Base-by-base conservation (phyloP, 345 rosid genomes). In the Nephelium lappaceum region DNA sequence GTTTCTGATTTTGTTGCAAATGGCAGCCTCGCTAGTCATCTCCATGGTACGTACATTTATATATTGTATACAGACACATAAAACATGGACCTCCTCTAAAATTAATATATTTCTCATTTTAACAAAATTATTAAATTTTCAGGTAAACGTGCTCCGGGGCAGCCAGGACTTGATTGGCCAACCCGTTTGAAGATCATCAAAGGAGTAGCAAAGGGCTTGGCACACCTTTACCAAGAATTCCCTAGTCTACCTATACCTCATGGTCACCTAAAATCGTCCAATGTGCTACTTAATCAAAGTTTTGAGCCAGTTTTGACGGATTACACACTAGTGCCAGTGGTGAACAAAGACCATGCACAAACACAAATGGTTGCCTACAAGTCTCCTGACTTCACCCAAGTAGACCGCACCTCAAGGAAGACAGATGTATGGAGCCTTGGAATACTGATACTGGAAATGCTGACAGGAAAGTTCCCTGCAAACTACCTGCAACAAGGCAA, bases 391-490 rank as follows among this genome's bases (percentile, higher is more conserved):
- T 91, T 83, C 90, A 82, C 75, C 68, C 87, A 86, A 71, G 77
- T 69, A 0, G 88, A 86, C 45, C 69, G 89, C 19, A 83, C 86
- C 0, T 86, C 93, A 0, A 84, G 86, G 23, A 92, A 84, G 86
- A 88, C 98, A 0, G 97, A 92, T 25, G 95, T 95, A 6, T 95
- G 98, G 98, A 92, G 93, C 71, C 91, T 93, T 0, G 98, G 98
- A n/a, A 92, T 93, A n/a, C 86, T 95, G 1, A 95, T 93, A 3
- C 90, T 93, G 0, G 98, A 95, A 83, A 51, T 90, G 60, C 72
- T 95, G 15, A 93, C 97, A 0, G 98, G 98, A n/a, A 91, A 88
- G 84, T 91, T 90, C 76, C 97, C 98, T 0, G 95, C 86, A 11
- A 95, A 91, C 79, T 91, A 93, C 79, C 86, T 88, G 21, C 76